Evolutionary conservation across 2,329 filamentous ascomycete species (phyloP), one percentile per base, ranked within the genome.

Genomic region (Neonectria magnoliae): DNA sequence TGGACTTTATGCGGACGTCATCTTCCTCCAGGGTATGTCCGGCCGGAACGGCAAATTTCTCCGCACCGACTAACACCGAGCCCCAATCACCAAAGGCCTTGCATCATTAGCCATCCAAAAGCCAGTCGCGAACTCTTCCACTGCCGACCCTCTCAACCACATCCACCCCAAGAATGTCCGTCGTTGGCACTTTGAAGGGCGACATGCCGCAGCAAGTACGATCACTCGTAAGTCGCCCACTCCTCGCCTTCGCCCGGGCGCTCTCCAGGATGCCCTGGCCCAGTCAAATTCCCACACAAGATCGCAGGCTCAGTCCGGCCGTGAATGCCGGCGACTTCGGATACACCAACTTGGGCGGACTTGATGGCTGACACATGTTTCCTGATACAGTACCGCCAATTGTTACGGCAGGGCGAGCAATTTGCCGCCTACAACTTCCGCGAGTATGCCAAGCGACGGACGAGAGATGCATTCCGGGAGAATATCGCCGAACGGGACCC

Each of bases 381-480:
- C 47, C 33, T 18, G 11, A 8, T 55, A 16, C 69, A 97, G 94
- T 98, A 97, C 82, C 94, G 96, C 71, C 95, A 95, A 76, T 85
- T 99, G 74, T 85, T 98, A 75, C 92, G 94, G 73, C 92, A 96
- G 79, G 90, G 93, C 67, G 86, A 87, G 67, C 92, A 97, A 76
- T 98, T 99, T 80, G 88, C 93, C 67, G 89, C 92, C 72, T 99
- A 98, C 85, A 99, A 98, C 83, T 99, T 98, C 86, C 90, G 96
- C 82, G 95, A 98, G 80, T 99, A 99, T 81, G 94, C 96, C 58
- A 92, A 90, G 81, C 91, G 96, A 77, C 89, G 95, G 80, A 97
- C 96, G 78, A 88, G 88, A 78, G 96, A 98, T 83, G 91, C 93
- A 5, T 99, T 98, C 81, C 88, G 91, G 74, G 93, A 97, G 79